A percentile compares a stretch with the other conserved stretches of the same genome.
Conservation (phyloP, 305 asterid species). For the Fraxinus greggii region DNA sequence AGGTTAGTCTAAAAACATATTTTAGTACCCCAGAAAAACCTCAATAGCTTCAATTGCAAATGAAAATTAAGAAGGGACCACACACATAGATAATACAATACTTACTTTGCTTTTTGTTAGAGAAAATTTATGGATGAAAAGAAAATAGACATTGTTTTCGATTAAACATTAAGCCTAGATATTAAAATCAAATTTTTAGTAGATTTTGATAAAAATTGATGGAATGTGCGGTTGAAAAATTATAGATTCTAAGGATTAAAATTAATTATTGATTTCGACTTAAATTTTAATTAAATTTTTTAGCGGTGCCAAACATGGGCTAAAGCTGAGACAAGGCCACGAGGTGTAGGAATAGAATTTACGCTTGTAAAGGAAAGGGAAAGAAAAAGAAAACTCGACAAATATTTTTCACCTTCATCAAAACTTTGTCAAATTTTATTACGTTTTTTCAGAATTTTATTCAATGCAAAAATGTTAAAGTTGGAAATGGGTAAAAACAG, state of each 20-base stretch:
- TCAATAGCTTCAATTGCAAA: conserved; percentile 3
- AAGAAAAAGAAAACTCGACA: neutral
- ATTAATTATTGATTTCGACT: neutral
- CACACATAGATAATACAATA: neutral
- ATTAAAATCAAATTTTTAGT: too few species aligned
- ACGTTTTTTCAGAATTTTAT: neutral
- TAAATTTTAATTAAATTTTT: too few species aligned
- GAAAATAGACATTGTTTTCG: neutral
- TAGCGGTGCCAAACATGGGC: neutral
- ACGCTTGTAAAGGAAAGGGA: neutral
- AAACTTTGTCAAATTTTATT: neutral
- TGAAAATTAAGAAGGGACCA: conserved; percentile 17
- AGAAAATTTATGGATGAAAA: neutral
- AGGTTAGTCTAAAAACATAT: neutral
- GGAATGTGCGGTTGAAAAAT: neutral
- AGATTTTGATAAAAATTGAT: too few species aligned
- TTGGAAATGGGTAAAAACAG: neutral
- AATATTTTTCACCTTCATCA: neutral
- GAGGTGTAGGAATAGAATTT: neutral
- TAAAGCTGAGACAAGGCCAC: conserved; percentile 6
- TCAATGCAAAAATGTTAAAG: neutral
- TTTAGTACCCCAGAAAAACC: neutral
- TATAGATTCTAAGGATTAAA: neutral
- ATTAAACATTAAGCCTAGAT: neutral
- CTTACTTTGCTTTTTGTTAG: neutral